These are phyloP conservation scores for Poronia punctata DNA, from an alignment of 495 filamentous ascomycete genomes.

Conservation along the genomic window DNA sequence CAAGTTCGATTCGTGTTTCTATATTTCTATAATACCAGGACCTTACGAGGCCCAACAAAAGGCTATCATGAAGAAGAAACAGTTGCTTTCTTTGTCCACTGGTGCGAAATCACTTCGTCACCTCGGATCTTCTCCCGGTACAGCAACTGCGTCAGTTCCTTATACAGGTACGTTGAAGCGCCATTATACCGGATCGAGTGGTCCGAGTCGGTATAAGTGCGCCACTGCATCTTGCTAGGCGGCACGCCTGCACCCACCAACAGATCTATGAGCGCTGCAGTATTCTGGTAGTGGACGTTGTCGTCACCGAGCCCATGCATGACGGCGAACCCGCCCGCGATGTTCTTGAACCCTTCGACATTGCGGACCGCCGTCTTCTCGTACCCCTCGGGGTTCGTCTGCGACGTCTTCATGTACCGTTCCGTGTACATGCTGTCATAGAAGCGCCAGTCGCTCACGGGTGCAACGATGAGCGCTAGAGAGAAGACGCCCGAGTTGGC, in stretches of 20 bases:
- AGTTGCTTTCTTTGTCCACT: conserved; percentile 37
- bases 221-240: conserved; percentile 45
- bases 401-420: conserved; percentile 54
- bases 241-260: conserved; percentile 41
- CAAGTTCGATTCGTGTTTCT: neutral
- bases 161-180: conserved; percentile 40
- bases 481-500: conserved; percentile 43
- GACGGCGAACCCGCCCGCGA: conserved; percentile 45
- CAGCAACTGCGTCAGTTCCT: conserved; percentile 42
- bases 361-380: conserved; percentile 36
- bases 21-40: neutral
- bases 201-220: conserved; percentile 49
- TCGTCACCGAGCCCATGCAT: conserved; percentile 54
- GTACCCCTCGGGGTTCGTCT: conserved; percentile 44
- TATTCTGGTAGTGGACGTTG: conserved; percentile 56
- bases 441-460: conserved; percentile 53
- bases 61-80: no score
- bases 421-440: conserved; percentile 61
- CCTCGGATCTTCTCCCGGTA: conserved; percentile 41
- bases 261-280: conserved; percentile 44
- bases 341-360: conserved; percentile 43
- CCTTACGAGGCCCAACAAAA: no score
- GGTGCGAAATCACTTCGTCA: conserved; percentile 27
- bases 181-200: conserved; percentile 45
- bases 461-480: conserved; percentile 46